These are phyloP conservation scores for Coemansia sp. DNA, from an alignment of 192 early-diverging fungal species.

Conservation along the genomic window DNA sequence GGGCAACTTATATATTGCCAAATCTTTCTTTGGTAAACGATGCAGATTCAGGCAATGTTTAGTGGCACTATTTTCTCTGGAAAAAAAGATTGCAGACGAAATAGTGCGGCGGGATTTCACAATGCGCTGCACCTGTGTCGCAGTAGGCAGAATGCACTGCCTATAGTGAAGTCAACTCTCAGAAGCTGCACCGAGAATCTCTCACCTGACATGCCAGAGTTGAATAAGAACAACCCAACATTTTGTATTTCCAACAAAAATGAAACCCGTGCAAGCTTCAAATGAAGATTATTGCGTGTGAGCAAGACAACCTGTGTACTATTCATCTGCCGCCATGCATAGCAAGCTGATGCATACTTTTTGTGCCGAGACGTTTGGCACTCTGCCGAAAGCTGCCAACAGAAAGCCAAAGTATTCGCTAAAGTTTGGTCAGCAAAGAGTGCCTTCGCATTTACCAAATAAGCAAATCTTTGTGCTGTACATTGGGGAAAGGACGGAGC, in stretches of 20 bases:
- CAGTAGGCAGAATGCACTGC: neutral
- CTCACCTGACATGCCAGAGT: slow-evolving; percentile 7
- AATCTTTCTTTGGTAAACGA: neutral
- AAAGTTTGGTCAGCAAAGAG: neutral
- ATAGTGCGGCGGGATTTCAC: slow-evolving; percentile 2
- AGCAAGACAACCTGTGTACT: slow-evolving; percentile 5
- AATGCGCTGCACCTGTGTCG: slow-evolving; percentile 1
- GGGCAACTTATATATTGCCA: neutral
- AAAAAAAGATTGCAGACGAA: neutral
- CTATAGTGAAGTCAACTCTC: neutral
- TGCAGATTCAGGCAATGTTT: neutral
- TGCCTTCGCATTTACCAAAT: too few species aligned
- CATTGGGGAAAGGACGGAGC: too few species aligned
- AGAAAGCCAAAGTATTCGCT: slow-evolving; percentile 2
- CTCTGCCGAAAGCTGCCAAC: neutral
- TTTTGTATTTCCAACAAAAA: neutral
- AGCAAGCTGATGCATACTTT: neutral
- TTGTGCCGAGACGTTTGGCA: neutral
- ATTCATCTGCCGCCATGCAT: slow-evolving; percentile 7
- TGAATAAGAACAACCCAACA: neutral
- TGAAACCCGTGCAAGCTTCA: neutral
- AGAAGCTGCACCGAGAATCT: slow-evolving; percentile 7
- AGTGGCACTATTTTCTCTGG: neutral
- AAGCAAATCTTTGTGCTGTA: too few species aligned
- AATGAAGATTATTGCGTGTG: slow-evolving; percentile 3